Conservation (phyloP, 352 stramenopile species). For the Phytopythium aichiense region DNA sequence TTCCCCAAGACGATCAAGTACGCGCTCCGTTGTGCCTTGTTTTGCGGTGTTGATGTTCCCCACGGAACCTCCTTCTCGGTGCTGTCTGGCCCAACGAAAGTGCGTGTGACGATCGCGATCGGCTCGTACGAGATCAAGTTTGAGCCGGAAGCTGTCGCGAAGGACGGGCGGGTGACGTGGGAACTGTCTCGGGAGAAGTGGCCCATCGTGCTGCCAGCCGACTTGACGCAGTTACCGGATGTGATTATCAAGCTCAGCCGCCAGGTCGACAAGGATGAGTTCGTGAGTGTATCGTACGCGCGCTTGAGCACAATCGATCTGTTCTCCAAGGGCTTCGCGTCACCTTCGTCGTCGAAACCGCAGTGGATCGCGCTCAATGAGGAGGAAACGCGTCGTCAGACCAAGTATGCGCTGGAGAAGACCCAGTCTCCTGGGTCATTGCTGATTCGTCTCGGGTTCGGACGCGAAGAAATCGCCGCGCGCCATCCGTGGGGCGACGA, state of each 20-base stretch:
- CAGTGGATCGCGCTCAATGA: constrained; percentile 60
- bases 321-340: constrained; percentile 37
- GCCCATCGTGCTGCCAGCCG: constrained; percentile 49
- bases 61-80: constrained; percentile 12
- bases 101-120: constrained; percentile 48
- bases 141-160: constrained; percentile 42
- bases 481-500: constrained; percentile 50
- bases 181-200: constrained; percentile 45
- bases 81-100: constrained; percentile 17
- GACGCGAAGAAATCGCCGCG: constrained; percentile 58
- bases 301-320: constrained; percentile 37
- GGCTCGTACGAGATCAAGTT: constrained; percentile 44
- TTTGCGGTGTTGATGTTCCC: constrained; percentile 53
- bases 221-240: constrained; percentile 68
- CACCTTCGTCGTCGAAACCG: constrained; percentile 14
- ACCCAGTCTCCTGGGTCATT: constrained; percentile 46
- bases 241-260: constrained; percentile 63
- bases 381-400: constrained; percentile 56
- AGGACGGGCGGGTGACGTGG: constrained; percentile 42
- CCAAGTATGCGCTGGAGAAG: constrained; percentile 45
- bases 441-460: constrained; percentile 59
- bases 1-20: constrained; percentile 60
- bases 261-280: constrained; percentile 53
- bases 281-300: constrained; percentile 50
- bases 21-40: constrained; percentile 53